These are phyloP conservation scores for Aurifilum marmelostoma DNA, from an alignment of 2,329 filamentous ascomycete genomes.

Conservation along the genomic window DNA sequence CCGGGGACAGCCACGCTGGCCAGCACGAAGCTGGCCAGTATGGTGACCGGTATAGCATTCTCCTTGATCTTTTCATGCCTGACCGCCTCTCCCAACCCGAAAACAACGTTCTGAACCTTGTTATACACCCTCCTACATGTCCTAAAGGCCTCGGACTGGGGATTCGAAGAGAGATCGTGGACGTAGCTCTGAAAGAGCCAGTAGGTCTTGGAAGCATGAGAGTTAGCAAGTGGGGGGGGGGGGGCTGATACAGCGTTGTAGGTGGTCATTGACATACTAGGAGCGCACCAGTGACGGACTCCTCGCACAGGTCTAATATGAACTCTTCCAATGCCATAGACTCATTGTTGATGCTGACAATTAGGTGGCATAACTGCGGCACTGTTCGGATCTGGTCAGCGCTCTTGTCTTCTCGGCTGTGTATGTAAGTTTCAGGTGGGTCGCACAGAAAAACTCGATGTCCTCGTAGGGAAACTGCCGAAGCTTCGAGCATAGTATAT, in stretches of 20 bases:
- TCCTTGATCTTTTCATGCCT: constrained; percentile 78
- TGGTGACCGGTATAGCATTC: constrained; percentile 78
- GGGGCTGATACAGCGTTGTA: neutral
- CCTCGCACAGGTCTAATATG: constrained; percentile 81
- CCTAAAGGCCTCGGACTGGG: constrained; percentile 76
- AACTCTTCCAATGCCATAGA: constrained; percentile 91
- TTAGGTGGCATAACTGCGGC: constrained; percentile 83
- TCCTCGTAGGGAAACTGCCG: constrained; percentile 89
- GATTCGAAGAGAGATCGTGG: constrained; percentile 76
- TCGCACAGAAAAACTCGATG: constrained; percentile 77
- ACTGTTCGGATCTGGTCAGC: constrained; percentile 39
- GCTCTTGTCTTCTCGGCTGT: neutral
- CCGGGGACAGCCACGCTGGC: constrained; percentile 76
- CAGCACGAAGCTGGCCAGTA: constrained; percentile 79
- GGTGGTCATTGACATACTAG: constrained; percentile 60
- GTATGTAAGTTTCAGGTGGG: neutral
- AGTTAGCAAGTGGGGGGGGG: constrained; percentile 17
- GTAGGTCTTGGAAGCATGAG: constrained; percentile 68
- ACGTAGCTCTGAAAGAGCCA: constrained; percentile 91
- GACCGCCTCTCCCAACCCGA: constrained; percentile 71
- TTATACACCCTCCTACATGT: constrained; percentile 85
- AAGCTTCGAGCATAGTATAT: constrained; percentile 85
- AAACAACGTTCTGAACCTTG: constrained; percentile 86
- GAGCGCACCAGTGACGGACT: constrained; percentile 82
- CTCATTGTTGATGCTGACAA: constrained; percentile 87